Percentiles rank a stretch among this genome's conserved stretches.
Evolutionary conservation across 2,329 filamentous ascomycete genomes (phyloP).

Genomic region (Cladosporium sp.): DNA sequence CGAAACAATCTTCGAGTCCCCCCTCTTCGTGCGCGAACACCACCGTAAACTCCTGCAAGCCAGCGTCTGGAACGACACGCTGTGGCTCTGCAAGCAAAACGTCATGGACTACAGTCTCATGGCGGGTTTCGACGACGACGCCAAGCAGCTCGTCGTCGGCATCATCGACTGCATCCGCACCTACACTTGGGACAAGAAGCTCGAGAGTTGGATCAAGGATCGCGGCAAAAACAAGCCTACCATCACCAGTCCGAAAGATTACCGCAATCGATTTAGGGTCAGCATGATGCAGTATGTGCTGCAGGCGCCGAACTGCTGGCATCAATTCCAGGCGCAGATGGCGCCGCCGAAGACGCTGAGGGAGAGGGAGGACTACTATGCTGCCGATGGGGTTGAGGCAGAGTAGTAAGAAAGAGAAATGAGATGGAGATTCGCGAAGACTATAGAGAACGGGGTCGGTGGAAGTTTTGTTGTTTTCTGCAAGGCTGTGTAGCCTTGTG

Average conservation of each 20-base stretch:
- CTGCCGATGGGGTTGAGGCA: slow-evolving; percentile 5
- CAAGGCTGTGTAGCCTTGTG: not conserved
- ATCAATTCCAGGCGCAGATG: slow-evolving; percentile 54
- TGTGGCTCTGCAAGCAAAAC: slow-evolving; percentile 90
- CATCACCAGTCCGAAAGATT: slow-evolving; percentile 95
- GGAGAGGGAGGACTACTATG: slow-evolving; percentile 18
- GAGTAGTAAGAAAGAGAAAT: not conserved
- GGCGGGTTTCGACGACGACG: slow-evolving; percentile 90
- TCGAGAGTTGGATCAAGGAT: slow-evolving; percentile 99
- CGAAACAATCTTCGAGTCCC: slow-evolving; percentile 97
- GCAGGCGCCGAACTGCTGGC: slow-evolving; percentile 72
- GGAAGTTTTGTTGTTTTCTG: not conserved
- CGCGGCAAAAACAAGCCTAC: slow-evolving; percentile 84
- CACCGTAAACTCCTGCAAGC: slow-evolving; percentile 88
- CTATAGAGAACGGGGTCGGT: not conserved
- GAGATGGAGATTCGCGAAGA: not conserved
- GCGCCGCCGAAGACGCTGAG: slow-evolving; percentile 29
- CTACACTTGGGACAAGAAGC: slow-evolving; percentile 99
- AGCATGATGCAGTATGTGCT: slow-evolving; percentile 90
- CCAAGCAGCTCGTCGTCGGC: slow-evolving; percentile 89
- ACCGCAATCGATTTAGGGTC: slow-evolving; percentile 91
- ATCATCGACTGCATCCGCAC: slow-evolving; percentile 98
- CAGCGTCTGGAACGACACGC: slow-evolving; percentile 94
- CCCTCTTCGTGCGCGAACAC: slow-evolving; percentile 90
- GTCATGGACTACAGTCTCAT: slow-evolving; percentile 99